phyloP scores from a whole-genome alignment of 768 basidiomycete species.

The button mushroom (Agaricus bisporus) region DNA sequence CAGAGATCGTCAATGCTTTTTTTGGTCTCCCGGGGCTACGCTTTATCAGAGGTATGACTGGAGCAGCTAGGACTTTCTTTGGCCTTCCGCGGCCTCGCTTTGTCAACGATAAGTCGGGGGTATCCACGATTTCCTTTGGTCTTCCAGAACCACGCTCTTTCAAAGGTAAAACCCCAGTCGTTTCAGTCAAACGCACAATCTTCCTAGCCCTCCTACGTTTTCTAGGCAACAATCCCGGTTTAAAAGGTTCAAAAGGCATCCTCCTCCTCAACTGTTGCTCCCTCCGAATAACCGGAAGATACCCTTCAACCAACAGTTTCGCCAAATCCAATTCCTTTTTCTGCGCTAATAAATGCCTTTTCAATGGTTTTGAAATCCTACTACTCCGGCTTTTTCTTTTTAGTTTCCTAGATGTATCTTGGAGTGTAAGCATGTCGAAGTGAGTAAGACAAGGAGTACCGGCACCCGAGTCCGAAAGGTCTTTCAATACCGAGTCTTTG shows the following conservation, averaged over 20 bases:
- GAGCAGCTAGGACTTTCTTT: no score
- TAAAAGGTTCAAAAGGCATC: not conserved
- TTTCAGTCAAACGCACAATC: not conserved
- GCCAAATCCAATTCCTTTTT: not conserved
- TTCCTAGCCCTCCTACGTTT: constrained; percentile 3
- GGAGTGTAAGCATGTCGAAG: not conserved
- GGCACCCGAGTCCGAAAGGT: constrained; percentile 11
- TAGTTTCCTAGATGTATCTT: not conserved
- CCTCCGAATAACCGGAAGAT: no score
- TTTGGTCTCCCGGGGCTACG: no score
- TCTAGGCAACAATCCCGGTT: no score
- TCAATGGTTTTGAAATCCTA: no score
- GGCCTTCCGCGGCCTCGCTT: no score
- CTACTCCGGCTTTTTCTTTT: not conserved
- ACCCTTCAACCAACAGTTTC: not conserved
- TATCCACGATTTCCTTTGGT: not conserved
- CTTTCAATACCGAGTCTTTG: not conserved
- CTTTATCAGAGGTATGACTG: no score
- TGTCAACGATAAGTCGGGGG: no score
- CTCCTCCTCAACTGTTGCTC: no score
- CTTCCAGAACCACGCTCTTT: not conserved
- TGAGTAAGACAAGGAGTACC: not conserved
- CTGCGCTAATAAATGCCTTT: not conserved
- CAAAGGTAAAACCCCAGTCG: not conserved
- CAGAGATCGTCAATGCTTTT: no score